A percentile compares a stretch with the other conserved stretches of the same genome.
Evolutionary conservation across 2,329 filamentous ascomycete genomes (phyloP).

Genomic region (Thelonectria discophora): DNA sequence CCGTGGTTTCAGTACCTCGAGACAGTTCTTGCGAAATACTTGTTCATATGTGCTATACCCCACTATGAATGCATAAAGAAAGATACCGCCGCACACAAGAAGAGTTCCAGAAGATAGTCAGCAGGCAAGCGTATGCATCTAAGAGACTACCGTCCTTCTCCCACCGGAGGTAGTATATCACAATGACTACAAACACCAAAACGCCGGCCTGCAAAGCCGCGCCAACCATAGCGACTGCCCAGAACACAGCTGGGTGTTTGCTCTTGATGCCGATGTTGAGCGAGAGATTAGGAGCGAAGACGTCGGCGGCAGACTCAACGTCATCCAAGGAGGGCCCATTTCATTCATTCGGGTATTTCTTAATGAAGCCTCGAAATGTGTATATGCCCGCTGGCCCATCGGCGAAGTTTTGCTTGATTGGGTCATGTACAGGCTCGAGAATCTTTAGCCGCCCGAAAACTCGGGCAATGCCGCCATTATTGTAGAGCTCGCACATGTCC

Average conservation of each 20-base stretch:
- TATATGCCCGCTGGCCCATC: background rate
- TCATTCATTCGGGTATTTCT: background rate
- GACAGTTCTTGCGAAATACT: background rate
- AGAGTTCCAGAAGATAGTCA: background rate
- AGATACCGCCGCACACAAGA: constrained; percentile 2
- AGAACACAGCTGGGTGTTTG: background rate
- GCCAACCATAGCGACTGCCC: background rate
- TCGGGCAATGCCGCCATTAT: constrained; percentile 44
- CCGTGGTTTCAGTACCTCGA: background rate
- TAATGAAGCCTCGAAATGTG: constrained; percentile 3
- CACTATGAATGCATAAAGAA: constrained; percentile 2
- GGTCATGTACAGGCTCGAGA: constrained; percentile 43
- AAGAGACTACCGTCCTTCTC: background rate
- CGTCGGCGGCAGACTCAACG: background rate
- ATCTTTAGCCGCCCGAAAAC: constrained; percentile 47
- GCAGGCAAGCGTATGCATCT: background rate
- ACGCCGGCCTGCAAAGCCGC: background rate
- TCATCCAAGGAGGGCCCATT: background rate
- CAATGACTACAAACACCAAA: background rate
- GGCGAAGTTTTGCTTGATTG: background rate
- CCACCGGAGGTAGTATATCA: constrained; percentile 1
- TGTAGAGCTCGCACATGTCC: constrained; percentile 52
- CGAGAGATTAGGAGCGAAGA: constrained; percentile 10
- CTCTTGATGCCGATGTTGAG: constrained; percentile 25
- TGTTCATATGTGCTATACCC: constrained; percentile 5